A percentile compares a stretch with the other conserved stretches of the same genome.
Conservation (phyloP, 345 rosid genomes). For the Acer campestre region DNA sequence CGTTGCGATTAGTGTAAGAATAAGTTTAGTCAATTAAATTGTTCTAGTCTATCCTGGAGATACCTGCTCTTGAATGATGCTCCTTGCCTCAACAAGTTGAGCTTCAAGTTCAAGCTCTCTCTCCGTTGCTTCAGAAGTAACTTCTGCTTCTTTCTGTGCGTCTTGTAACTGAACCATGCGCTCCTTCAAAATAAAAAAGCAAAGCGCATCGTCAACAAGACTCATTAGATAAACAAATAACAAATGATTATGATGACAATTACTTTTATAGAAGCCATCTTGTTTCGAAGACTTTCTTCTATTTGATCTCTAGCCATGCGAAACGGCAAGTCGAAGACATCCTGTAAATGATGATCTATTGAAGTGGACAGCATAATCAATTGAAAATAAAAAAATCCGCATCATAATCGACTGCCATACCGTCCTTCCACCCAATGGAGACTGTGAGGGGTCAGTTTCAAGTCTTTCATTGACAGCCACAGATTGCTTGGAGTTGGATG, state of each 20-base stretch:
- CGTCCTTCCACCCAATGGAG: constrained; percentile 98
- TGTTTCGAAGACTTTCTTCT: constrained; percentile 88
- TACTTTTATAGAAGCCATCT: constrained; percentile 96
- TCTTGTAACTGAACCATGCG: constrained; percentile 89
- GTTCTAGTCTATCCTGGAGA: neutral
- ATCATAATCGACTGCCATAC: constrained; percentile 40
- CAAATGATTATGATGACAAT: constrained; percentile 2
- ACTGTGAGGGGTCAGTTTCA: constrained; percentile 65
- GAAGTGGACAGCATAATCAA: constrained; percentile 9
- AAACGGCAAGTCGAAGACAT: constrained; percentile 87
- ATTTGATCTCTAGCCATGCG: constrained; percentile 97
- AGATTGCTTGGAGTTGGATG: constrained; percentile 75
- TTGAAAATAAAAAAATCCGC: constrained; percentile 1
- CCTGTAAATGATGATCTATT: constrained; percentile 45
- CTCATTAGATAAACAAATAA: neutral
- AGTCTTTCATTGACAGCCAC: constrained; percentile 55
- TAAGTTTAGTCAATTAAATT: neutral
- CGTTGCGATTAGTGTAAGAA: neutral
- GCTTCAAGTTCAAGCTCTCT: constrained; percentile 99
- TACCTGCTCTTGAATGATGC: constrained; percentile 99
- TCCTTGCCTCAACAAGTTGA: constrained; percentile 97
- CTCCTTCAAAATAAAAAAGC: constrained; percentile 41
- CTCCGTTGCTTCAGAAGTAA: constrained; percentile 92
- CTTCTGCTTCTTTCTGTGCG: constrained; percentile 86
- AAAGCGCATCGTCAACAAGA: constrained; percentile 10